Evolutionary conservation across 139 green algal genomes (phyloP).

Genomic region (Closterium sp.): DNA sequence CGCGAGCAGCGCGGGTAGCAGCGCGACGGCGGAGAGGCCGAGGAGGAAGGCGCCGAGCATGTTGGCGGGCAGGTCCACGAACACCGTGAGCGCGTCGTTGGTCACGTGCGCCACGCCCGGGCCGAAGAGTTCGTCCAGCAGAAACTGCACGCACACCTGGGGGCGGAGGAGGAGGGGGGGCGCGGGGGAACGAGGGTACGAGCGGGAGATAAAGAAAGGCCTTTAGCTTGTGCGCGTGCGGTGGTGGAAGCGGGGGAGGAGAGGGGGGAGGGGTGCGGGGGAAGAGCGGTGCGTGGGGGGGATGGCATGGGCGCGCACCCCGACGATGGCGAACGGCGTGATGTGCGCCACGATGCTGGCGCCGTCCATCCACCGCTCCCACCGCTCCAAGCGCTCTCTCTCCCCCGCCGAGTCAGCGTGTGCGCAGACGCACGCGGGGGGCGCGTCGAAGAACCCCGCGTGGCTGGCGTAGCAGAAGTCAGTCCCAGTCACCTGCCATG

Average conservation of each 20-base stretch:
- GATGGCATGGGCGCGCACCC: background rate
- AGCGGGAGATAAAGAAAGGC: background rate
- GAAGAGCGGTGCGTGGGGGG: too few species aligned
- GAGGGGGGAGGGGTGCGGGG: background rate
- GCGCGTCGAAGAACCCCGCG: background rate
- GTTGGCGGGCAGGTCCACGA: slow-evolving; percentile 2
- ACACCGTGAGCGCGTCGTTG: background rate
- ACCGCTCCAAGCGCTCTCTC: background rate
- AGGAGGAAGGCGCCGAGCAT: background rate
- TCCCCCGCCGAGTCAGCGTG: background rate
- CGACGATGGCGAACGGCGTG: background rate
- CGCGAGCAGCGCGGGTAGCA: background rate
- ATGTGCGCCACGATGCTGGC: background rate
- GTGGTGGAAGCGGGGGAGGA: background rate
- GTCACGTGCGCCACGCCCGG: background rate
- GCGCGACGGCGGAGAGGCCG: background rate
- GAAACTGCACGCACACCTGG: background rate
- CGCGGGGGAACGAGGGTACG: background rate
- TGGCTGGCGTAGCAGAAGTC: background rate
- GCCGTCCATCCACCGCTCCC: background rate
- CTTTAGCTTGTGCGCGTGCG: background rate
- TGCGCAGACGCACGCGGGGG: background rate
- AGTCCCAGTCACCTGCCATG: background rate
- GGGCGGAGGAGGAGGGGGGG: background rate
- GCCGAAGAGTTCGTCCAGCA: background rate